phyloP scores from a whole-genome alignment of 371 early-diverging fungal genomes.

The Haplosporangium sp. region DNA sequence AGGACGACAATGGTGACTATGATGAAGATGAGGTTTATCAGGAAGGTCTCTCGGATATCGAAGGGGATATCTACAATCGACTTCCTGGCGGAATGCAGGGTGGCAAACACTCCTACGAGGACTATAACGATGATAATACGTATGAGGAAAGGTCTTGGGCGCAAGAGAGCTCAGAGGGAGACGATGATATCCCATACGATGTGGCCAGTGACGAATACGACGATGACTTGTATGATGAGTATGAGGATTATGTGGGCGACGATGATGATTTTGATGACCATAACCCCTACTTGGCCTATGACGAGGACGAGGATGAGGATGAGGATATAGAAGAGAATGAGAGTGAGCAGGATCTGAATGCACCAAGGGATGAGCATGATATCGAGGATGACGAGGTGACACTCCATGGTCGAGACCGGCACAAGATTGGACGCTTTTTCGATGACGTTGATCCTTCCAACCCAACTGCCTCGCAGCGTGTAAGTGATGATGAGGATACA shows the following conservation, averaged over 20 bases:
- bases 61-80: constrained; percentile 31
- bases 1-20: neutral
- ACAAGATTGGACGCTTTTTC: constrained; percentile 52
- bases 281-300: constrained; percentile 57
- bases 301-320: constrained; percentile 27
- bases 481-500: constrained; percentile 21
- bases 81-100: constrained; percentile 51
- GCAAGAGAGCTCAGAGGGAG: constrained; percentile 23
- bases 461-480: neutral
- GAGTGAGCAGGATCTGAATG: neutral
- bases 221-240: constrained; percentile 37
- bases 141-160: neutral
- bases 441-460: constrained; percentile 1
- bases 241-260: constrained; percentile 46
- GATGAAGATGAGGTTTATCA: constrained; percentile 33
- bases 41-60: constrained; percentile 42
- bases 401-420: constrained; percentile 37
- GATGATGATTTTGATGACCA: constrained; percentile 53
- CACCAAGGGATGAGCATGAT: neutral
- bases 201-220: constrained; percentile 51
- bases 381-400: constrained; percentile 37
- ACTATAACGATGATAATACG: constrained; percentile 10
- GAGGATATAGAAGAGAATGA: constrained; percentile 18
- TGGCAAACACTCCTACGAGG: constrained; percentile 10
- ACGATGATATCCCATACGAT: constrained; percentile 37